Base-by-base conservation (phyloP, 257 asterid genomes). In the Petunia axillaris region DNA sequence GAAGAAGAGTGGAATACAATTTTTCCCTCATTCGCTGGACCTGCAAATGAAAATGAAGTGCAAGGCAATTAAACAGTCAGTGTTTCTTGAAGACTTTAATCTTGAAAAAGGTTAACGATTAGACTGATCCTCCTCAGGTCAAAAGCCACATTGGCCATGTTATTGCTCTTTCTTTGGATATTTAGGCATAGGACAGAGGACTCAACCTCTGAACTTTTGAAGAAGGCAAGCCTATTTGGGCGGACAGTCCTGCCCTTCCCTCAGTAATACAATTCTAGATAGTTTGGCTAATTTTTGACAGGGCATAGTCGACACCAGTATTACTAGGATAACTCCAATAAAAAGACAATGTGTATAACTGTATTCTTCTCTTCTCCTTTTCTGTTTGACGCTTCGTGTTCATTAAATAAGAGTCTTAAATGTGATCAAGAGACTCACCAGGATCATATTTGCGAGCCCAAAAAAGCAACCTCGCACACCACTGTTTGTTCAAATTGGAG, bases 381-480 rank as follows among this genome's bases (percentile, higher is more conserved):
- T 59, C 3, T 6, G 11, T 64, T 64, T 2, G 44, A 64, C 50
- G 13, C 60, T 25, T 55, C n/a, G 36, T 57, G 35, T 66, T 16
- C 4, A 66, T 66, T 36, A 66, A 40, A 66, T 50, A 65, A 65
- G 50, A 57, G 9, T 57, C 44, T 36, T 35, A 16, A 59, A 63
- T 36, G 68, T 63, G 68, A 63, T 63, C 25, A 3, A 3, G 37
- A 9, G 64, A 90, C 97, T 92, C 86, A 95, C 99, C 87, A 95
- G 90, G 87, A 93, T 89, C 99, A 93, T 93, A 85, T 95, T 95
- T 81, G 98, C 99, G 81, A 93, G 70, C 75, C 97, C 93, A 82
- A 95, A 95, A 86, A 89, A 84, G 89, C 91, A 88, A 86, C 97
- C 94, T 35, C 99, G 92, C 79, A 92, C 46, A 40, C 99, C 98